Percentiles rank a stretch among this genome's conserved stretches.
These are phyloP conservation scores for Xylariaceae sp. DNA, from an alignment of 2,329 filamentous ascomycete species.

Conservation along the genomic window DNA sequence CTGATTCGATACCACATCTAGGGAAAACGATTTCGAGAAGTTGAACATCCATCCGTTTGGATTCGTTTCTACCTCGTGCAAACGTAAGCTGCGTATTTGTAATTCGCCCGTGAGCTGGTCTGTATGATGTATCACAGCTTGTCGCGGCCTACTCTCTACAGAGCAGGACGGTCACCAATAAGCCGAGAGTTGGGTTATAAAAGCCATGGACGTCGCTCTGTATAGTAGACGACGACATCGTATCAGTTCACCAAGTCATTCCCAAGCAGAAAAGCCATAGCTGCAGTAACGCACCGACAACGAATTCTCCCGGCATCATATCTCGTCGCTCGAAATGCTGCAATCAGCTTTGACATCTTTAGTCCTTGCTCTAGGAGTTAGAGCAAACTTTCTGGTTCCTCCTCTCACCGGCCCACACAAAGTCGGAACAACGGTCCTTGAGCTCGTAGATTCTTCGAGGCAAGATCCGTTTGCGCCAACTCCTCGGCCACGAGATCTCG, in stretches of 20 bases:
- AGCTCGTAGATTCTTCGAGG: constrained; percentile 24
- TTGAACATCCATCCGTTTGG: neutral
- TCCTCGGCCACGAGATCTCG: constrained; percentile 18
- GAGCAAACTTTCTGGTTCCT: constrained; percentile 8
- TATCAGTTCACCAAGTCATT: neutral
- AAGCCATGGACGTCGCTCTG: neutral
- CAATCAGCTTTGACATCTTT: constrained; percentile 8
- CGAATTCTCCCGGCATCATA: neutral
- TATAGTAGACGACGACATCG: neutral
- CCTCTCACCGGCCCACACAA: constrained; percentile 22
- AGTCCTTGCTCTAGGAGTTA: neutral
- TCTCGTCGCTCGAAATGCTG: constrained; percentile 10
- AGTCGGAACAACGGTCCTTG: constrained; percentile 25
- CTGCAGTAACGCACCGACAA: neutral
- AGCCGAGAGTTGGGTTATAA: constrained; percentile 1
- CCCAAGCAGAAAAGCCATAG: neutral
- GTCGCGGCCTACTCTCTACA: no score
- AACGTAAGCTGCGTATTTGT: neutral
- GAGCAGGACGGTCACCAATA: neutral
- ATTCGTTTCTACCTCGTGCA: neutral
- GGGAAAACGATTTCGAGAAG: neutral
- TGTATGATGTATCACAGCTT: neutral
- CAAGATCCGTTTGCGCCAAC: constrained; percentile 24
- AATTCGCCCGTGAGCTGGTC: neutral
- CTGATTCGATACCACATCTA: neutral